phyloP scores from a whole-genome alignment of 2,329 filamentous ascomycete species.

The Diaporthe nobilis region DNA sequence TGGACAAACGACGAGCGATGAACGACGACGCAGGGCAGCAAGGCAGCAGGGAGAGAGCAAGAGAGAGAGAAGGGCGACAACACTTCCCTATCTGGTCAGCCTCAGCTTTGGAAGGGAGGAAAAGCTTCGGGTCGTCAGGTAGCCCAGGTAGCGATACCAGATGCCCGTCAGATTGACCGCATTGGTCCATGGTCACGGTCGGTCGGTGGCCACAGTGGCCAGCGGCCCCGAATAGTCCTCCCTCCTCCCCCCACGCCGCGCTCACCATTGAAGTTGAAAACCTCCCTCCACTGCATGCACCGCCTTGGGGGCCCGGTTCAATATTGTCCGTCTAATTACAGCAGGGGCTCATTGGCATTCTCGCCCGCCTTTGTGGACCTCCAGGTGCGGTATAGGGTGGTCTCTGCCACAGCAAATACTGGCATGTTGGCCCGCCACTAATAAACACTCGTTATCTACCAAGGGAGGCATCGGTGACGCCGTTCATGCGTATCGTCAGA shows the following conservation, averaged over 20 bases:
- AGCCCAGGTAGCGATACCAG: conserved; percentile 10
- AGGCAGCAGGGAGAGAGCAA: conserved; percentile 11
- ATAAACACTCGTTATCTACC: conserved; percentile 20
- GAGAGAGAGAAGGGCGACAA: neutral
- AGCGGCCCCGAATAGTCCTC: neutral
- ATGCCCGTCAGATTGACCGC: conserved; percentile 24
- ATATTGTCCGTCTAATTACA: conserved; percentile 33
- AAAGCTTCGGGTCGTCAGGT: conserved; percentile 21
- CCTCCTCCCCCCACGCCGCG: conserved; percentile 14
- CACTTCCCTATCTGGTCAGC: conserved; percentile 24
- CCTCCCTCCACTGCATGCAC: neutral
- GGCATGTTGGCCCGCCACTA: conserved; percentile 39
- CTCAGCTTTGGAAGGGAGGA: conserved; percentile 27
- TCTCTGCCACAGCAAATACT: conserved; percentile 35
- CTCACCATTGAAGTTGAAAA: neutral
- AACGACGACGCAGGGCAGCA: conserved; percentile 5
- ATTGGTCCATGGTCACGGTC: neutral
- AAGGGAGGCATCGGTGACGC: conserved; percentile 37
- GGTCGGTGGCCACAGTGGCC: conserved; percentile 9
- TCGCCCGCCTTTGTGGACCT: conserved; percentile 25
- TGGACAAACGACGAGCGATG: neutral
- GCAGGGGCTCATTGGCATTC: conserved; percentile 32
- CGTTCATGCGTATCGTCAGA: conserved; percentile 14
- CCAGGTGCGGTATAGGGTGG: conserved; percentile 28
- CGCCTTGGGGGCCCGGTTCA: conserved; percentile 4